Evolutionary conservation across 257 asterid genomes (phyloP).

Genomic region (Marsdenia floribunda): DNA sequence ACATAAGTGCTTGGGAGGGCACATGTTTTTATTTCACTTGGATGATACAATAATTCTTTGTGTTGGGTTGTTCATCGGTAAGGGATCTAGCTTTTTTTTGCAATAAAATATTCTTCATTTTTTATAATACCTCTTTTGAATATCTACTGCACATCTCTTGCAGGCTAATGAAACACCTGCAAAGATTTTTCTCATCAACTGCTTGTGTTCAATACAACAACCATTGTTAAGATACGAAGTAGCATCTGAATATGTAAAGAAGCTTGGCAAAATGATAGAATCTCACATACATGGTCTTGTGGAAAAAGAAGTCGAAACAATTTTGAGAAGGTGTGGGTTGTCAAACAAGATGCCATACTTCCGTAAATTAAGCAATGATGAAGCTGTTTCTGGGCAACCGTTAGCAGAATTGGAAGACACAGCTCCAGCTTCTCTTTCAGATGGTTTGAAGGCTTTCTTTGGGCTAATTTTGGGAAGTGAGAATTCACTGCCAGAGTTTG

Average conservation of each 20-base stretch:
- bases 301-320: slow-evolving; percentile 68
- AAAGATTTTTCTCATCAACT: slow-evolving; percentile 81
- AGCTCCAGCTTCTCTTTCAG: slow-evolving; percentile 64
- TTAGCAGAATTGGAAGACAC: slow-evolving; percentile 70
- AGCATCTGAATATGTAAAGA: slow-evolving; percentile 69
- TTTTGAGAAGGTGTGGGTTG: slow-evolving; percentile 67
- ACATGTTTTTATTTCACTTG: neutral
- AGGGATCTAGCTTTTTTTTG: neutral
- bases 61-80: neutral
- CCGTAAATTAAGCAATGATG: slow-evolving; percentile 26
- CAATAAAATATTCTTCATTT: too few relatives aligned
- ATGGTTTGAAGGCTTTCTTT: slow-evolving; percentile 75
- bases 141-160: slow-evolving; percentile 17
- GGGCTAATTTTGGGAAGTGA: slow-evolving; percentile 89
- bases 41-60: neutral
- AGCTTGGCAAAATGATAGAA: slow-evolving; percentile 74
- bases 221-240: slow-evolving; percentile 69
- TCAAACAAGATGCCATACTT: slow-evolving; percentile 69
- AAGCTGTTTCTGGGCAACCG: slow-evolving; percentile 30
- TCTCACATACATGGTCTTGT: slow-evolving; percentile 63
- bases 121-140: slow-evolving; percentile 5
- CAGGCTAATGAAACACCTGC: slow-evolving; percentile 90
- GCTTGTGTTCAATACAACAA: slow-evolving; percentile 84
- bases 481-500: slow-evolving; percentile 75
- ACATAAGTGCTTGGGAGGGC: neutral